Percentiles rank a stretch among this genome's conserved stretches.
Conservation (phyloP, 805 yeast species). For the Lipomyces lipofer region DNA sequence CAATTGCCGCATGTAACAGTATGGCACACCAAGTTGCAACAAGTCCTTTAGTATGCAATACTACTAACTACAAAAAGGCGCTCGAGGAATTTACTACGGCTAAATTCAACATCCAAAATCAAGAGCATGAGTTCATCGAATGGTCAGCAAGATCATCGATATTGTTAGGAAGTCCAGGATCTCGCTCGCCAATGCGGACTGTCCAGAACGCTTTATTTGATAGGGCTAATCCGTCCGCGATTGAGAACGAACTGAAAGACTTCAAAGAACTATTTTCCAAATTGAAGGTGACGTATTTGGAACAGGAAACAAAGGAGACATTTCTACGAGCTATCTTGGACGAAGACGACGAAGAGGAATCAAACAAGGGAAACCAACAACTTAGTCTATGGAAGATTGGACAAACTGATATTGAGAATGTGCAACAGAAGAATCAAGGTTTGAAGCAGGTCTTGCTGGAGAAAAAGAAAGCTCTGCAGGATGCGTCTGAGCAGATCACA, state of each 20-base stretch:
- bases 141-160: constrained; percentile 16
- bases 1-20: too few relatives aligned
- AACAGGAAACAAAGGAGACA: constrained; percentile 70
- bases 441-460: constrained; percentile 21
- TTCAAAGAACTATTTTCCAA: constrained; percentile 49
- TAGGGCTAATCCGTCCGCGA: constrained; percentile 35
- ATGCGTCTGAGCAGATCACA: constrained; percentile 29
- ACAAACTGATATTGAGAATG: constrained; percentile 16
- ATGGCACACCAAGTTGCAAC: too few relatives aligned
- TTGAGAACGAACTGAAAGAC: constrained; percentile 34
- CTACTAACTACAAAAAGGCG: not conserved
- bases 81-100: constrained; percentile 2
- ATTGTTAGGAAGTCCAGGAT: constrained; percentile 1
- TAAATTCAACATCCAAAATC: constrained; percentile 4
- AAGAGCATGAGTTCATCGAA: constrained; percentile 18
- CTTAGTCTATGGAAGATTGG: constrained; percentile 33
- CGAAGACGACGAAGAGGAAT: constrained; percentile 42
- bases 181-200: not conserved
- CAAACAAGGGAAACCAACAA: constrained; percentile 35
- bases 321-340: constrained; percentile 56
- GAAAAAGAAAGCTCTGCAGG: constrained; percentile 34
- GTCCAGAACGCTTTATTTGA: constrained; percentile 1
- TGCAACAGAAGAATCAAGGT: constrained; percentile 4
- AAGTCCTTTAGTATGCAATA: too few relatives aligned
- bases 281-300: constrained; percentile 64